Evolutionary conservation across 345 rosid genomes (phyloP).

Genomic region (Syzygium jambos): DNA sequence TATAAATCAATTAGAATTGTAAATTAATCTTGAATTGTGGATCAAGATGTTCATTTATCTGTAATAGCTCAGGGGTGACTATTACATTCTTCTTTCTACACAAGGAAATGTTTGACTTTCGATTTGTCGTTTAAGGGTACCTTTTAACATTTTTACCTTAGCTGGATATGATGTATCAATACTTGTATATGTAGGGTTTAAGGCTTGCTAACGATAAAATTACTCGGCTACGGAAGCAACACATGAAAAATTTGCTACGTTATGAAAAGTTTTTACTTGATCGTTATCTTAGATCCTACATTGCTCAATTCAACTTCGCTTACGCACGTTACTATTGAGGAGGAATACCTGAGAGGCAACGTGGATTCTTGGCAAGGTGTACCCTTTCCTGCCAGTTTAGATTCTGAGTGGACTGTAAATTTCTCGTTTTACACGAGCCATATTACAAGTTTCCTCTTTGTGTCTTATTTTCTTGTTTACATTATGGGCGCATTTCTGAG

Average conservation of each 20-base stretch:
- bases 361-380: constrained; percentile 63
- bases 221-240: constrained; percentile 36
- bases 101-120: too few relatives aligned
- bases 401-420: not conserved
- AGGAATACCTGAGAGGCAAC: constrained; percentile 66
- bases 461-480: not conserved
- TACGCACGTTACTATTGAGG: constrained; percentile 45
- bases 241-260: constrained; percentile 41
- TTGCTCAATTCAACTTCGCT: constrained; percentile 72
- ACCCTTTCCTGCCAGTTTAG: not conserved
- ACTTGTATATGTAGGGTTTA: constrained; percentile 38
- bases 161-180: not conserved
- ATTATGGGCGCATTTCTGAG: not conserved
- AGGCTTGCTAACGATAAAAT: constrained; percentile 69
- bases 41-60: too few relatives aligned
- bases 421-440: not conserved
- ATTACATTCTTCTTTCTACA: not conserved
- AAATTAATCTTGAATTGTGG: too few relatives aligned
- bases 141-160: not conserved
- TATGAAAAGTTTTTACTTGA: constrained; percentile 60
- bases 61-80: not conserved
- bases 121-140: too few relatives aligned
- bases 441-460: not conserved
- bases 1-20: not conserved
- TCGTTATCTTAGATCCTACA: constrained; percentile 88